Evolutionary conservation across 2,329 filamentous ascomycete species (phyloP).

Genomic region (Alternaria alternata): DNA sequence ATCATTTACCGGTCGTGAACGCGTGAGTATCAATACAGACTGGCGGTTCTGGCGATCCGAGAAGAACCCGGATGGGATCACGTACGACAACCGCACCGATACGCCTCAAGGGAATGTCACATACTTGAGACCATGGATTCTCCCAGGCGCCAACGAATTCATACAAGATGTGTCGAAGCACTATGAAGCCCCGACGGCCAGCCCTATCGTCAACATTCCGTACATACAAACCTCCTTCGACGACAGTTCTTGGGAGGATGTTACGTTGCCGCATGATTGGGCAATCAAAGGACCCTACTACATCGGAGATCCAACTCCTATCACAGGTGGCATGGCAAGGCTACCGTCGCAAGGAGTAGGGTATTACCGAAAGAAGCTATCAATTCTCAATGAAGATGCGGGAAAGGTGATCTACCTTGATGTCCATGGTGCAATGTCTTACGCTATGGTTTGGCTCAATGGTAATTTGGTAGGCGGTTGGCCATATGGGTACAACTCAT

Average conservation of each 20-base stretch:
- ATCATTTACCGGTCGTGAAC: constrained; percentile 25
- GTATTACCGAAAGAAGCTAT: constrained; percentile 60
- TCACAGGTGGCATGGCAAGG: constrained; percentile 59
- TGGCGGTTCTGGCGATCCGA: constrained; percentile 50
- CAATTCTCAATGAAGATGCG: constrained; percentile 39
- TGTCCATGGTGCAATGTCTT: constrained; percentile 61
- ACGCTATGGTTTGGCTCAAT: constrained; percentile 60
- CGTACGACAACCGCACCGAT: constrained; percentile 32
- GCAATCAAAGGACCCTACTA: constrained; percentile 57
- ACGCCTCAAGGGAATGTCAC: constrained; percentile 6
- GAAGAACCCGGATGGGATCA: constrained; percentile 46
- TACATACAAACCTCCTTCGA: constrained; percentile 46
- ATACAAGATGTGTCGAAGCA: constrained; percentile 43
- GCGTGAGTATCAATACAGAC: constrained; percentile 44
- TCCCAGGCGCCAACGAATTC: constrained; percentile 52
- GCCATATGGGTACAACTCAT: constrained; percentile 57
- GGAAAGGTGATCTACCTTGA: constrained; percentile 56
- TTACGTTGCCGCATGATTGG: constrained; percentile 60
- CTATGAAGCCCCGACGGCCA: constrained; percentile 36
- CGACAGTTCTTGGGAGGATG: constrained; percentile 51
- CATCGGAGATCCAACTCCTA: constrained; percentile 54
- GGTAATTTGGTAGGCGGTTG: constrained; percentile 59
- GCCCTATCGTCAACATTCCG: constrained; percentile 30
- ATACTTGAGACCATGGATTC: constrained; percentile 44
- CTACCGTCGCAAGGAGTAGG: constrained; percentile 62